Conservation (phyloP, 192 early-diverging fungal species). For the Rhizoclosmatium sp. region DNA sequence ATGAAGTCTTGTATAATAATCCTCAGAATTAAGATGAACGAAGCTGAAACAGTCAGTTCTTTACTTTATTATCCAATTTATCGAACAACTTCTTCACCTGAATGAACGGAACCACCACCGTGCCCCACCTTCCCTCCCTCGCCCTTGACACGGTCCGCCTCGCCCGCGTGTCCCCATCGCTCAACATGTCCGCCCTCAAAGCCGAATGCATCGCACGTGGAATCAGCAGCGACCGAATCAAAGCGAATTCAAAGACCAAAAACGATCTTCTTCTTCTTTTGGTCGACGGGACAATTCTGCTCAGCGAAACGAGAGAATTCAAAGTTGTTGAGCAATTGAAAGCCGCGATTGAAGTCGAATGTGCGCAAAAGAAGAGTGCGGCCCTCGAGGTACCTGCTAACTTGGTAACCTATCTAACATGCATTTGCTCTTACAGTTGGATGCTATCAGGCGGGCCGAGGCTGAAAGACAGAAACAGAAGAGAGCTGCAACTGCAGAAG, state of each 20-base stretch:
- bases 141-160: background rate
- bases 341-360: background rate
- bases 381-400: background rate
- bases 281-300: slow-evolving; percentile 5
- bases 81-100: too few species aligned
- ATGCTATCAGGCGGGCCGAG: too few species aligned
- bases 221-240: background rate
- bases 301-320: background rate
- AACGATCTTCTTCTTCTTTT: slow-evolving; percentile 3
- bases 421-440: too few species aligned
- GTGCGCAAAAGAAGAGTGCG: background rate
- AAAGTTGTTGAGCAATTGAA: background rate
- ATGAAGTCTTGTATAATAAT: too few species aligned
- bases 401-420: too few species aligned
- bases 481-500: background rate
- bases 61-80: too few species aligned
- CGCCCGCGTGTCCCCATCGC: background rate
- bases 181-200: background rate
- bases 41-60: too few species aligned
- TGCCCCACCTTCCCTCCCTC: too few species aligned
- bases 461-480: too few species aligned
- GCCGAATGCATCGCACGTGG: background rate
- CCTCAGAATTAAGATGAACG: too few species aligned
- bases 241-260: background rate
- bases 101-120: too few species aligned